Conservation (phyloP, 306 rosid genomes). For the Begonia peltatifolia region DNA sequence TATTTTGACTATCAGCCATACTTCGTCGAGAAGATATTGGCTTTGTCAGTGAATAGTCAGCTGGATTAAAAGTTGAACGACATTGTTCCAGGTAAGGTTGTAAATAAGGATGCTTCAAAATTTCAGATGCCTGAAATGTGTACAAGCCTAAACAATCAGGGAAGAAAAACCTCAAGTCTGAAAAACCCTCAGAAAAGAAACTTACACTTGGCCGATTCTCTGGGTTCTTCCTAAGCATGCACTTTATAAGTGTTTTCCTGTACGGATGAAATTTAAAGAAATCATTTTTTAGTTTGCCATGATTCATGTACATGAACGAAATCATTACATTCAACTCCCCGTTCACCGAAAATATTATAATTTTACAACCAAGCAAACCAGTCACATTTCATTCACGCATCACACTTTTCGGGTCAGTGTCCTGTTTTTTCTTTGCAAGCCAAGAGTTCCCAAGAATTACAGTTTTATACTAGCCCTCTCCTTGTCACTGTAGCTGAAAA, state of each 20-base stretch:
- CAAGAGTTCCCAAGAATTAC: too few species aligned
- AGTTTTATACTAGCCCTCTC: too few species aligned
- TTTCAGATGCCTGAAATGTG: slow-evolving; percentile 70
- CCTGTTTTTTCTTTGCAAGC: too few species aligned
- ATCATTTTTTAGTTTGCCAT: background rate
- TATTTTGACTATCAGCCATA: slow-evolving; percentile 87
- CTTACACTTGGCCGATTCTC: slow-evolving; percentile 94
- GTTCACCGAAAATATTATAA: too few species aligned
- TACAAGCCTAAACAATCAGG: slow-evolving; percentile 3
- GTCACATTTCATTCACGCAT: too few species aligned
- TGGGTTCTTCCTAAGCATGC: slow-evolving; percentile 93
- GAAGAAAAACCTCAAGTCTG: background rate
- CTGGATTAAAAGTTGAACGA: slow-evolving; percentile 50
- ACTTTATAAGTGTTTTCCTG: slow-evolving; percentile 94
- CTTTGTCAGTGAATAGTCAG: slow-evolving; percentile 47
- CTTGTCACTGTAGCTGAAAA: too few species aligned
- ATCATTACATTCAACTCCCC: too few species aligned
- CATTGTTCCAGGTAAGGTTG: slow-evolving; percentile 76
- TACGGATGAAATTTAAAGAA: slow-evolving; percentile 9
- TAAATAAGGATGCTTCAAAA: slow-evolving; percentile 91
- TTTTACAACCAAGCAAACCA: too few species aligned
- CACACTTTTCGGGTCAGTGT: too few species aligned
- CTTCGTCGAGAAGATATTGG: slow-evolving; percentile 39
- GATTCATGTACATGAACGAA: too few species aligned
- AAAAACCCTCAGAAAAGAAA: background rate